These are phyloP conservation scores for Yamadazyma jaroonii DNA, from an alignment of 1,139 yeast genomes.

Conservation along the genomic window DNA sequence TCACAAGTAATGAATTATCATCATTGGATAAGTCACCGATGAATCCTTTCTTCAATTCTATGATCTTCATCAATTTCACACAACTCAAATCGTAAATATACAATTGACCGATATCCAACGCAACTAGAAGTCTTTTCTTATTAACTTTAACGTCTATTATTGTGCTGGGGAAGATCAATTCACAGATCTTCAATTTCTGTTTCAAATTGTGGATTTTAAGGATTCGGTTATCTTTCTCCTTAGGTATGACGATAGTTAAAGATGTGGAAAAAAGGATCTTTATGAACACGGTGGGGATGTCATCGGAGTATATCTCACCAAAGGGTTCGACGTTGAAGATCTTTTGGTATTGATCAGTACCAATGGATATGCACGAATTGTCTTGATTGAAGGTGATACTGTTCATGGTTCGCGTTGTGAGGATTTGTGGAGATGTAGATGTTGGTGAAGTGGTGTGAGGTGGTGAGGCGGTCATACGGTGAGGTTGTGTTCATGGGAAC, in stretches of 20 bases:
- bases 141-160: conserved; percentile 64
- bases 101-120: conserved; percentile 59
- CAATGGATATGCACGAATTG: conserved; percentile 38
- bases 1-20: conserved; percentile 47
- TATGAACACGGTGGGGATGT: conserved; percentile 31
- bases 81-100: conserved; percentile 73
- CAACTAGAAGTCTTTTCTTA: conserved; percentile 61
- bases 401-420: conserved; percentile 21
- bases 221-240: conserved; percentile 42
- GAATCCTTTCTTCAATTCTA: conserved; percentile 38
- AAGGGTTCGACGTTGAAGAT: conserved; percentile 49
- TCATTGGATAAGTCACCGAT: conserved; percentile 49
- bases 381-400: conserved; percentile 46
- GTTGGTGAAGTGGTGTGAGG: neutral
- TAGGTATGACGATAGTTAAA: conserved; percentile 59
- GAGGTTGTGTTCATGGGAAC: too few relatives aligned
- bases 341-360: conserved; percentile 32
- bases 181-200: conserved; percentile 67
- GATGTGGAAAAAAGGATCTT: conserved; percentile 75
- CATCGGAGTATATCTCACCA: conserved; percentile 36
- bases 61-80: conserved; percentile 62
- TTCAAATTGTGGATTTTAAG: conserved; percentile 66
- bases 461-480: too few relatives aligned
- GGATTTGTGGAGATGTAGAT: neutral
- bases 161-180: conserved; percentile 61